Percentiles rank a stretch among this genome's conserved stretches.
Evolutionary conservation across 1,284 basidiomycete genomes (phyloP).

Genomic region (Cryptococcus depauperatus): DNA sequence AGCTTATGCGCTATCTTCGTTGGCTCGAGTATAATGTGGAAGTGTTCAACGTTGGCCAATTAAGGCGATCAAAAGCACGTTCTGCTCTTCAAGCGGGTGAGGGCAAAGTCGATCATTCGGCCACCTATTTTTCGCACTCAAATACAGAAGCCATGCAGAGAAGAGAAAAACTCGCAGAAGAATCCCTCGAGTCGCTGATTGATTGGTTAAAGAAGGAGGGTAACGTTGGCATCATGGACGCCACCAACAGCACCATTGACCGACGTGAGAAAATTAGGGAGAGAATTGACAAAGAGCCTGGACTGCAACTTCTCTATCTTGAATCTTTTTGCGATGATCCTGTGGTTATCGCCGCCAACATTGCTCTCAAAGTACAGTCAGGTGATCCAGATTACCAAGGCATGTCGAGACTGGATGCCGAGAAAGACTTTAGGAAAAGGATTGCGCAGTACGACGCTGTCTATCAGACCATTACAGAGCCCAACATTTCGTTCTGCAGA

Average conservation of each 20-base stretch:
- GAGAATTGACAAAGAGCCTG: constrained; percentile 80
- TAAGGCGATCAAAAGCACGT: constrained; percentile 77
- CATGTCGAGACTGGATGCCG: constrained; percentile 74
- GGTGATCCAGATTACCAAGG: constrained; percentile 97
- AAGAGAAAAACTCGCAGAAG: constrained; percentile 78
- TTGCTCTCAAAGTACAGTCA: constrained; percentile 88
- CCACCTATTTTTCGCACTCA: constrained; percentile 81
- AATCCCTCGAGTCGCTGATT: constrained; percentile 91
- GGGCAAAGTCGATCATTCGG: constrained; percentile 71
- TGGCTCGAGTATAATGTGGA: constrained; percentile 99
- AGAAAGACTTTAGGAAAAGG: constrained; percentile 80
- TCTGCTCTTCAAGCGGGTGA: constrained; percentile 57
- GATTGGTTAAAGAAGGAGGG: constrained; percentile 87
- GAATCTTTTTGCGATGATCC: constrained; percentile 94
- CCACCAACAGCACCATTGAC: constrained; percentile 79
- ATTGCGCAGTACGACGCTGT: constrained; percentile 90
- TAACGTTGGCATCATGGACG: constrained; percentile 97
- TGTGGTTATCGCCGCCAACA: constrained; percentile 84
- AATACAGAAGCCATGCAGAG: constrained; percentile 70
- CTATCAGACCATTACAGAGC: constrained; percentile 91
- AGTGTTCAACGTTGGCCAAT: constrained; percentile 97
- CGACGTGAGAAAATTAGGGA: constrained; percentile 72
- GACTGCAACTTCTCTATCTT: constrained; percentile 85
- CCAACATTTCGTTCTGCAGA: constrained; percentile 73
- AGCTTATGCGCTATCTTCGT: constrained; percentile 70